phyloP scores from a whole-genome alignment of 768 basidiomycete genomes.

The Cystobasidium tubakii region DNA sequence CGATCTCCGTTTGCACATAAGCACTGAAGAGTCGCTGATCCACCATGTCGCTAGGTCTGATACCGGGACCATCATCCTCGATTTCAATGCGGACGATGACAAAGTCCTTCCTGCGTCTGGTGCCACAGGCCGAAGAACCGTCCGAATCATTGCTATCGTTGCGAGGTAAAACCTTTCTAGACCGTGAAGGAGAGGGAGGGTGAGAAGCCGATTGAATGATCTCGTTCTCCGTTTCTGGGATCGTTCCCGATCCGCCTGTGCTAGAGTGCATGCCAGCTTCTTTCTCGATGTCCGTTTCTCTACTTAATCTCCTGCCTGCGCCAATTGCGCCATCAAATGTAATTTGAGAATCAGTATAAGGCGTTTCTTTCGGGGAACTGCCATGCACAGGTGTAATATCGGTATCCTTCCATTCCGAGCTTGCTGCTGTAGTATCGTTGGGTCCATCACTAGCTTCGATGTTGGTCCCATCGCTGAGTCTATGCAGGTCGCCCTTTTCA shows the following conservation, averaged over 20 bases:
- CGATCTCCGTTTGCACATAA: slow-evolving; percentile 53
- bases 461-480: background rate
- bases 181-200: background rate
- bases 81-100: slow-evolving; percentile 53
- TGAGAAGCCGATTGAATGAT: background rate
- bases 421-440: background rate
- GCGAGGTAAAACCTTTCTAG: background rate
- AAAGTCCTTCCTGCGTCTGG: background rate
- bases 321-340: background rate
- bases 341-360: background rate
- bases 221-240: background rate
- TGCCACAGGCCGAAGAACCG: background rate
- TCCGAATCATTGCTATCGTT: background rate
- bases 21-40: slow-evolving; percentile 48
- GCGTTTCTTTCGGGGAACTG: background rate
- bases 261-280: background rate
- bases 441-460: background rate
- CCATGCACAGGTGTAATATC: slow-evolving; percentile 2
- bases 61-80: slow-evolving; percentile 53
- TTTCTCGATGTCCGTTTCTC: slow-evolving; percentile 24
- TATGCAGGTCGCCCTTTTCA: background rate
- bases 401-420: background rate
- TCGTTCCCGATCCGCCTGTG: background rate
- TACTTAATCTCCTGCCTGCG: background rate
- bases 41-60: slow-evolving; percentile 50